Base-by-base conservation (phyloP, 1,284 basidiomycete genomes). In the Ceratobasidium sp. region DNA sequence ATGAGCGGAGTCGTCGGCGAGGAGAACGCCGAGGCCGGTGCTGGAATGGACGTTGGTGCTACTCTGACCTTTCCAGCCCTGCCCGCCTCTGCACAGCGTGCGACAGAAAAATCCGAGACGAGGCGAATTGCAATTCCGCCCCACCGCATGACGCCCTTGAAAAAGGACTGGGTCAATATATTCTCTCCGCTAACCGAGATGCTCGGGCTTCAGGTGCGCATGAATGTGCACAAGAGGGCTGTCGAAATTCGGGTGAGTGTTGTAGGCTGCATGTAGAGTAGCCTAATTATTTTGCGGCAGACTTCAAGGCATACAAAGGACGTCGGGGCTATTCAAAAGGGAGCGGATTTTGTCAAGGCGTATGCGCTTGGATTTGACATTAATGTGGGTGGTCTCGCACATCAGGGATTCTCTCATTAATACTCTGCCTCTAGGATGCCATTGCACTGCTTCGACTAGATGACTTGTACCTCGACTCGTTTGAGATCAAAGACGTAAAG, bases 401-500 rank as follows among this genome's bases (percentile, higher is more conserved):
- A 27, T 57, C 27, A 23, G 18, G 18, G 10, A 16, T n/a, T 57
- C 6, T 27, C 18, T 3, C 55, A 2, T 23, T 57, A 3, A 57
- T 12, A 27, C n/a, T 57, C 23, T 57, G 27, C 80, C 80, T 81
- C 0, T 82, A 99, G 94, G 97, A 99, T 82, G 93, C 97, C 0
- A 94, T 99, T 80, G 98, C 97, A 1, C 91, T 99, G 10, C 89
- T 99, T 41, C 91, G 97, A 80, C 86, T 99, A 82, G 97, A 99
- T 83, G 98, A 99, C 84, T 89, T 99, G 18, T 99, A 99, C 85
- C 92, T 99, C 59, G 97, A 99, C 84, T 97, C 96, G 0, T 99
- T 99, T 82, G 96, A 99, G 86, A 97, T 99, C 86, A 99, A 99
- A 85, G 97, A 99, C 82, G 96, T 99, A 78, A 99, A 99, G 87